These are phyloP conservation scores for Neurospora crassa DNA, from an alignment of 2,329 filamentous ascomycete species.

Conservation along the genomic window DNA sequence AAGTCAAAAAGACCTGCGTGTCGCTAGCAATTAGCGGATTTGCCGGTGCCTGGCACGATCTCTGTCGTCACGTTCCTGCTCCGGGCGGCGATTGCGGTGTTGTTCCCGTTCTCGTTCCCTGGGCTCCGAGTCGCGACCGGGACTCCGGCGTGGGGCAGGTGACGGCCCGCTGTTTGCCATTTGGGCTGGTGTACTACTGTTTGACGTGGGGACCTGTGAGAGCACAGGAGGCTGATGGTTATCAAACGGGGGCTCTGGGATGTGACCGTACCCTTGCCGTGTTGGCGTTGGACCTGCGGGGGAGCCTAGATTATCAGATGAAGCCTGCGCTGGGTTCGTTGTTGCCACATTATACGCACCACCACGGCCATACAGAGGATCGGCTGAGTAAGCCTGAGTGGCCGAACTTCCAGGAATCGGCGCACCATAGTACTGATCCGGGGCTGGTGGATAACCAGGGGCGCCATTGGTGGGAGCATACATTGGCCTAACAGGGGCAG, in stretches of 20 bases:
- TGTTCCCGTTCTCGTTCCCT: constrained; percentile 29
- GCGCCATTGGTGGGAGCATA: constrained; percentile 6
- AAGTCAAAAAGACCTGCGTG: constrained; percentile 6
- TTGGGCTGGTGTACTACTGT: constrained; percentile 23
- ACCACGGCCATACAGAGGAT: constrained; percentile 51
- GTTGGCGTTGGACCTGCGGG: constrained; percentile 33
- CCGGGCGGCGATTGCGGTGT: constrained; percentile 12
- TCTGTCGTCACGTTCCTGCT: constrained; percentile 17
- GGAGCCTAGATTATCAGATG: constrained; percentile 42
- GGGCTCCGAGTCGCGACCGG: constrained; percentile 29
- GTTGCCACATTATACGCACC: constrained; percentile 41
- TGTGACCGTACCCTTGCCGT: constrained; percentile 28
- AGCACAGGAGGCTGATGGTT: constrained; percentile 31
- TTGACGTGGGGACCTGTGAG: constrained; percentile 27
- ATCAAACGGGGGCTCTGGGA: constrained; percentile 44
- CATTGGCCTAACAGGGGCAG: constrained; percentile 13
- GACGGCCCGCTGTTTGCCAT: constrained; percentile 25
- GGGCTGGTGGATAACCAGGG: constrained; percentile 12
- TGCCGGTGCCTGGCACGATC: constrained; percentile 16
- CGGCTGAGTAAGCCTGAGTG: constrained; percentile 35
- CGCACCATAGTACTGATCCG: constrained; percentile 21
- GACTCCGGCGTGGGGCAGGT: constrained; percentile 24
- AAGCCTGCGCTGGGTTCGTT: constrained; percentile 16
- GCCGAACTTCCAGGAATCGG: constrained; percentile 8
- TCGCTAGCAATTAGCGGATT: constrained; percentile 12